Percentiles rank a stretch among this genome's conserved stretches.
Conservation (phyloP, 495 filamentous ascomycete genomes). For the Penicillium tannophilum region DNA sequence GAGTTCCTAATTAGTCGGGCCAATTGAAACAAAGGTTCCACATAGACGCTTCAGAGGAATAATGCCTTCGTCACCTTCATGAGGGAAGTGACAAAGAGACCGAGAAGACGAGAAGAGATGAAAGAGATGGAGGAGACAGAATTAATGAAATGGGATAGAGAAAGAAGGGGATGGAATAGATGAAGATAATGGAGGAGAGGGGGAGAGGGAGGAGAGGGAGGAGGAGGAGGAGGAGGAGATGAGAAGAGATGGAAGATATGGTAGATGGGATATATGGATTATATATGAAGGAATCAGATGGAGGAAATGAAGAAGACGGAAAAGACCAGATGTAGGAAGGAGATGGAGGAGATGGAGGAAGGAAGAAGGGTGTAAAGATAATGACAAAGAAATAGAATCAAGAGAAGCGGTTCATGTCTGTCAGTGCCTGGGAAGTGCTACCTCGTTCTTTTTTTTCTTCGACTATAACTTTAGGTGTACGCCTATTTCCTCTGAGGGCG, state of each 20-base stretch:
- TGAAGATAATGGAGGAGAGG: too few relatives aligned
- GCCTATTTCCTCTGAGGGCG: background rate
- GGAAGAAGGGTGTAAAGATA: background rate
- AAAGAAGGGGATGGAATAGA: too few relatives aligned
- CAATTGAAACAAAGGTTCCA: background rate
- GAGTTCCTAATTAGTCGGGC: background rate
- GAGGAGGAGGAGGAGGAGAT: too few relatives aligned
- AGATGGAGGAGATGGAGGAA: background rate
- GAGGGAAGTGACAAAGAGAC: too few relatives aligned
- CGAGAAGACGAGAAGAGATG: background rate
- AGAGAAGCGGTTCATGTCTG: background rate
- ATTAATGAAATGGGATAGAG: too few relatives aligned
- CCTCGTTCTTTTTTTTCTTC: background rate
- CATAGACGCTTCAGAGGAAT: background rate
- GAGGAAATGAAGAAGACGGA: too few relatives aligned
- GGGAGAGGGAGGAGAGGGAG: too few relatives aligned
- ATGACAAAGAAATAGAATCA: background rate
- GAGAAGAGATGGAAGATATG: too few relatives aligned
- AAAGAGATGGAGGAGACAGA: too few relatives aligned
- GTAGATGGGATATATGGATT: too few relatives aligned
- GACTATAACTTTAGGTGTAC: background rate
- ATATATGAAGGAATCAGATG: too few relatives aligned
- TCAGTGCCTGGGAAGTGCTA: background rate
- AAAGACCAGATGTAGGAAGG: conserved; percentile 2
- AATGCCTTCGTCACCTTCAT: background rate